phyloP scores from a whole-genome alignment of 2,329 filamentous ascomycete species.

The Aureobasidium subglaciale region DNA sequence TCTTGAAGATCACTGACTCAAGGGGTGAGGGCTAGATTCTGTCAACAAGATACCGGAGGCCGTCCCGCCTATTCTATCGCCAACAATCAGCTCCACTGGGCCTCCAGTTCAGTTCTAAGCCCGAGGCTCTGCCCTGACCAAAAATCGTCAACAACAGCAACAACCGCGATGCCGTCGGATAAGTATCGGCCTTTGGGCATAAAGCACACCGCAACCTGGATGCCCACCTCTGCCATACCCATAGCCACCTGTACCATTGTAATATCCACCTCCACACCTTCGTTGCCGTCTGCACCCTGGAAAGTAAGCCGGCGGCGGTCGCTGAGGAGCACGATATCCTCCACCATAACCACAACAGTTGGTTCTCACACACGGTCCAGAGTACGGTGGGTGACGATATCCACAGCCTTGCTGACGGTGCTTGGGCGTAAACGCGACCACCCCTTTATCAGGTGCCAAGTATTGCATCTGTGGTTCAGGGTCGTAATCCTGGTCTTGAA shows the following conservation, averaged over 20 bases:
- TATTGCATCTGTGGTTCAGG: conserved; percentile 4
- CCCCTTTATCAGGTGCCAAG: not conserved
- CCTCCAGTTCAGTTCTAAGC: not conserved
- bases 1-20: not conserved
- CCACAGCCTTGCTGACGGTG: conserved; percentile 9
- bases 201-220: not conserved
- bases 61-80: not conserved
- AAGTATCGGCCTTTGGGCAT: not conserved
- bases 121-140: not conserved
- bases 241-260: not conserved
- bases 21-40: not conserved
- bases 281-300: not conserved
- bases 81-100: not conserved
- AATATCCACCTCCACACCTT: conserved; percentile 3
- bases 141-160: not conserved
- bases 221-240: conserved; percentile 6
- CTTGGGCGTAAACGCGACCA: not conserved
- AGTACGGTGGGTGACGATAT: not conserved
- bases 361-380: not conserved
- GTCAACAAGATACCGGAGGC: not conserved
- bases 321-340: not conserved
- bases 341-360: not conserved
- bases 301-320: conserved; percentile 1
- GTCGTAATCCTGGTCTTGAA: not conserved
- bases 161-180: not conserved